Base-by-base conservation (phyloP, 2,329 filamentous ascomycete genomes). In the Diaporthe caulivora region DNA sequence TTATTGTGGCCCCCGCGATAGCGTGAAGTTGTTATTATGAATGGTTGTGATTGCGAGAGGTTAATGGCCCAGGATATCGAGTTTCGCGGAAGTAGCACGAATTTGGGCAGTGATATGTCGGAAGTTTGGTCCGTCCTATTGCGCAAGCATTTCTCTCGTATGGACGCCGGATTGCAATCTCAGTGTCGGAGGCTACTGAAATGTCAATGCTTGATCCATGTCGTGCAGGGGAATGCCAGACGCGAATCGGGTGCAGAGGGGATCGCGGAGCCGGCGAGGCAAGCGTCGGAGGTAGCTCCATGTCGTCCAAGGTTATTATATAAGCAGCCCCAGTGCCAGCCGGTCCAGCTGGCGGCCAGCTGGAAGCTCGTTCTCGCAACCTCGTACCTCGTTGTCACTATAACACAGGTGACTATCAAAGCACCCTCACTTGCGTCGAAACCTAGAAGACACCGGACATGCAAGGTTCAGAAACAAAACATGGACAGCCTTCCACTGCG, bases 201-300 rank as follows among this genome's bases (percentile, higher is more conserved):
- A 7, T 15, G 11, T 57, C n/a, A 18, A 54, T 40, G 29, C 69
- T 44, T 71, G 55, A 62, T 62, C 55, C 69, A 54, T 71, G 69
- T 71, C 13, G 24, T 62, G 69, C 69, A 71, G 69, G 55, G 69
- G 15, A 37, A 6, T 42, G 21, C 24, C 17, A 51, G 44, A 34
- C 13, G 26, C 13, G 3, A n/a, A 18, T 4, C 6, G 31, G 24
- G 9, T 44, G 55, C 49, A n/a, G 57, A 62, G 69, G 69, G 65
- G 65, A 69, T 57, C 65, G 53, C 65, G 65, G 65, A 69, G 65
- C 53, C 65, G 65, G 62, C n/a, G n/a, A 37, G 31, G n/a, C 29
- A 21, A n/a, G 47, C 31, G 15, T 24, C 10, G n/a, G 62, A 65
- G 11, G 40, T 31, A 18, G 5, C 37, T 44, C 37, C 1, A 5